Base-by-base conservation (phyloP, 441 rosid genomes). In the Erodium trifolium region DNA sequence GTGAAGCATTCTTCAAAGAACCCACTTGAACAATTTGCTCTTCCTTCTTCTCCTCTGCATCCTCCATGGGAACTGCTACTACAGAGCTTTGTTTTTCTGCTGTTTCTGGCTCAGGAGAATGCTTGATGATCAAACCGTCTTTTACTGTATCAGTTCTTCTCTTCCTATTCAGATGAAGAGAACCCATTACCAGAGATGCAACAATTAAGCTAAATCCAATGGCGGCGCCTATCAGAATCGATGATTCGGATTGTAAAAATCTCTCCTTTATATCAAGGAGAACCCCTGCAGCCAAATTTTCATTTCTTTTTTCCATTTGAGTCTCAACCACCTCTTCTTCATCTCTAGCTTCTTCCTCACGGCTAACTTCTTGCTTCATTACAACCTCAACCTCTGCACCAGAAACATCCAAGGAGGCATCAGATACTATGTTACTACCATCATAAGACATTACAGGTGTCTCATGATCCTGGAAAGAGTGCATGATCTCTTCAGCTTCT, bases 131-230 rank as follows among this genome's bases (percentile, higher is more conserved):
- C 13, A 4, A 47, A 60, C 64, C 18, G 3, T 62, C 72, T 51
- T 76, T 63, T 70, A 19, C 37, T 1, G 37, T 68, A 66, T 57
- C 27, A 17, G 63, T 4, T 57, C 29, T 71, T 66, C 65, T 71
- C 12, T 72, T 70, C 66, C 66, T 75, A 67, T 67, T 68, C 2
- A 70, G 70, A 16, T 43, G 70, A 47, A 59, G 10, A 57, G 27
- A 45, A 67, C 53, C 72, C 47, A 70, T 68, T 11, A 53, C 18
- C 19, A 72, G 31, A 62, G 76, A 63, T 68, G 72, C 76, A 62
- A 78, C 34, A 71, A 77, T 35, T 47, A 37, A 63, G 10, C n/a
- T 70, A 14, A 70, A 29, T 1, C 73, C 78, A 55, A 67, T 18
- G 5, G 68, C 41, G 47, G 41, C 66, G 67, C 66, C 63, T 57